Evolutionary conservation across 495 filamentous ascomycete species (phyloP).

Genomic region (Corynascus novoguineensis): DNA sequence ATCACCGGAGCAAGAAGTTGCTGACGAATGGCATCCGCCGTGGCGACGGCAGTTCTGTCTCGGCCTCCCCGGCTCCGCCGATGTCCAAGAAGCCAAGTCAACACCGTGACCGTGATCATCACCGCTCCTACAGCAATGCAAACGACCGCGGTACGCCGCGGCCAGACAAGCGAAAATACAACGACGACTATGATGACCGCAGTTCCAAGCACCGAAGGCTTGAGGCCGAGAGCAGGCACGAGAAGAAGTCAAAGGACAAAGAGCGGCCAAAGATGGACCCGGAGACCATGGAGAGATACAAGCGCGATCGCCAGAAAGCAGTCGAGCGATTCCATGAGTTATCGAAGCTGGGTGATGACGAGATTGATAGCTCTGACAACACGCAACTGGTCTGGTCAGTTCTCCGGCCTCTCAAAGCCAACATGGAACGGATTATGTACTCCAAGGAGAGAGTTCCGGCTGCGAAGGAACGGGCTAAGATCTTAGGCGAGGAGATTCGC

Average conservation of each 20-base stretch:
- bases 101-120: constrained; percentile 43
- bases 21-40: constrained; percentile 48
- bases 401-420: constrained; percentile 40
- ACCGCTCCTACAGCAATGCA: constrained; percentile 43
- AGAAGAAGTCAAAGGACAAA: constrained; percentile 29
- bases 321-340: constrained; percentile 34
- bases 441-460: constrained; percentile 39
- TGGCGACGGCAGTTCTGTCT: constrained; percentile 47
- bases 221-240: constrained; percentile 29
- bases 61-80: constrained; percentile 54
- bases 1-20: constrained; percentile 81
- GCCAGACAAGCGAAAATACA: constrained; percentile 45
- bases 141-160: constrained; percentile 41
- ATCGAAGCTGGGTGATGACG: constrained; percentile 27
- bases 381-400: constrained; percentile 39
- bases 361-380: constrained; percentile 32
- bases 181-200: constrained; percentile 34
- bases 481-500: constrained; percentile 42
- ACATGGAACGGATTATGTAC: constrained; percentile 40
- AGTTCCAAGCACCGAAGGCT: constrained; percentile 31
- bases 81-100: constrained; percentile 38
- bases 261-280: constrained; percentile 32
- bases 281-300: constrained; percentile 31
- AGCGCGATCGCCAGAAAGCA: constrained; percentile 29
- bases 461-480: constrained; percentile 42